phyloP scores from a whole-genome alignment of 192 early-diverging fungal genomes.

The Kappamyces sp. region DNA sequence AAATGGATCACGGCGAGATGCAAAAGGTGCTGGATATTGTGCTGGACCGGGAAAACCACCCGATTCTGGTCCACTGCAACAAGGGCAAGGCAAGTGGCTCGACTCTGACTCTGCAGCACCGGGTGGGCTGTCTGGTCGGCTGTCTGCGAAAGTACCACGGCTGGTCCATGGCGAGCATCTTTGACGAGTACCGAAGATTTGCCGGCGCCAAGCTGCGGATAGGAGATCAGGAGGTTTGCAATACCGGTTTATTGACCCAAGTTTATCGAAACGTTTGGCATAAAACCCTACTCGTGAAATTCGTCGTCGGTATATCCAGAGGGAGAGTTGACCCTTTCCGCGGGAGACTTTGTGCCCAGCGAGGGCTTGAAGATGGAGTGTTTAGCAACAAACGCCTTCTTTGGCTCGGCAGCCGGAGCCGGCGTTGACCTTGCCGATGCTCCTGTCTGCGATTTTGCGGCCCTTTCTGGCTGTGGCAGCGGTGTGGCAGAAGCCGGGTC shows the following conservation, averaged over 20 bases:
- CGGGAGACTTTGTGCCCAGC: too few relatives aligned
- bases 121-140: slow-evolving; percentile 94
- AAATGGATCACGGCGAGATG: slow-evolving; percentile 45
- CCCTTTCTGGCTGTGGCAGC: too few relatives aligned
- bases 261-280: slow-evolving; percentile 17
- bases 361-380: too few relatives aligned
- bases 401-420: too few relatives aligned
- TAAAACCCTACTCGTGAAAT: too few relatives aligned
- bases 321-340: too few relatives aligned
- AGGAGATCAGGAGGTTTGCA: slow-evolving; percentile 87
- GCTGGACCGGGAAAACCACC: slow-evolving; percentile 44
- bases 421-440: too few relatives aligned
- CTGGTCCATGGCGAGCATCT: slow-evolving; percentile 94
- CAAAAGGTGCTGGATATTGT: slow-evolving; percentile 35
- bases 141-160: slow-evolving; percentile 90
- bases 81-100: slow-evolving; percentile 75
- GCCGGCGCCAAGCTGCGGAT: slow-evolving; percentile 83
- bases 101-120: slow-evolving; percentile 49
- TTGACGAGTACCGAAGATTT: slow-evolving; percentile 95
- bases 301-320: too few relatives aligned
- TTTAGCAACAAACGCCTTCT: too few relatives aligned
- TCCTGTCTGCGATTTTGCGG: too few relatives aligned
- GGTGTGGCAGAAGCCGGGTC: too few relatives aligned
- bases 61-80: slow-evolving; percentile 91
- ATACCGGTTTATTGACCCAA: too few relatives aligned